phyloP scores from a whole-genome alignment of 1,284 basidiomycete species.

The Heterobasidion parviporum region DNA sequence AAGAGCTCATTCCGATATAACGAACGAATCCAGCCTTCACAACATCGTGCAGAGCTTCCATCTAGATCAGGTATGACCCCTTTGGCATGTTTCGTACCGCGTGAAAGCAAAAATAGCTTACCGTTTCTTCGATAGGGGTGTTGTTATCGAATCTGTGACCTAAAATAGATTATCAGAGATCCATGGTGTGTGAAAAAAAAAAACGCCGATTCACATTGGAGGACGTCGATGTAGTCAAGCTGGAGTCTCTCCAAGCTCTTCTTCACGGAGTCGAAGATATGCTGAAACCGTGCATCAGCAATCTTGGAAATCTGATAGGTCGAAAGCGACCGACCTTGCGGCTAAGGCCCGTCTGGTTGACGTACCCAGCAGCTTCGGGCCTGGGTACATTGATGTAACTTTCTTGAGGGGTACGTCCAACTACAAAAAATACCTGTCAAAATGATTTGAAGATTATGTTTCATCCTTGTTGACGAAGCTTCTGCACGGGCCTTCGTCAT shows the following conservation, averaged over 20 bases:
- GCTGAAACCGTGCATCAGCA: background rate
- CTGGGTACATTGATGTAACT: background rate
- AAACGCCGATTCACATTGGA: background rate
- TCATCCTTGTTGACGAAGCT: background rate
- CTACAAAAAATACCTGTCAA: background rate
- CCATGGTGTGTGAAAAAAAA: background rate
- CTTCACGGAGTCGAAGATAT: constrained; percentile 3
- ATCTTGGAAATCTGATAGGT: background rate
- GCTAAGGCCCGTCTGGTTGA: constrained; percentile 1
- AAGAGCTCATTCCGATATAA: constrained; percentile 9
- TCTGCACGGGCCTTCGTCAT: constrained; percentile 1
- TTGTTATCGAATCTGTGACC: constrained; percentile 1
- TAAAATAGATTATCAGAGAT: background rate
- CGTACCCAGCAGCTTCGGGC: background rate
- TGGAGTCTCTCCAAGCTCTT: background rate
- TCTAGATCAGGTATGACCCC: background rate
- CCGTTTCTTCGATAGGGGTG: constrained; percentile 2
- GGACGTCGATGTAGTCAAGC: constrained; percentile 2
- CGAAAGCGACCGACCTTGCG: background rate
- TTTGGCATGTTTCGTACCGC: background rate
- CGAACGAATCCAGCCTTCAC: constrained; percentile 6
- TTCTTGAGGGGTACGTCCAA: background rate
- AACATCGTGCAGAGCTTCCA: constrained; percentile 9
- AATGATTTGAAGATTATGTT: background rate
- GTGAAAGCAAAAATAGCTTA: background rate